These are phyloP conservation scores for Carpinus fangiana DNA, from an alignment of 306 rosid genomes.

Conservation along the genomic window DNA sequence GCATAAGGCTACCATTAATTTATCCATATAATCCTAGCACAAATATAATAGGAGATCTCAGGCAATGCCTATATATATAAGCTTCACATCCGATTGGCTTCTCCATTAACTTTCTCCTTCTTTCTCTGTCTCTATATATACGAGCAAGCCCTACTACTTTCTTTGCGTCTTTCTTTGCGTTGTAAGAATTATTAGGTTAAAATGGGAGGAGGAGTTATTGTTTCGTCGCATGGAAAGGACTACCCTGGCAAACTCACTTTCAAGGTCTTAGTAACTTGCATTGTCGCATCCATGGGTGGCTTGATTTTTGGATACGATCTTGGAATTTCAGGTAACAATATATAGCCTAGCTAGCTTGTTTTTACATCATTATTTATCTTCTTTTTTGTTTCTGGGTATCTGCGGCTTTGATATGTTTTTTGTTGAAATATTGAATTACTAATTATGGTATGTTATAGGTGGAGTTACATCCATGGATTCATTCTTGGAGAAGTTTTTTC, in stretches of 20 bases:
- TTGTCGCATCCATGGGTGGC: slow-evolving; percentile 71
- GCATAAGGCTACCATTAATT: no score
- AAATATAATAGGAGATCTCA: no score
- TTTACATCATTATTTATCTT: no score
- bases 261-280: slow-evolving; percentile 52
- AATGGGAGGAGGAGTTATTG: slow-evolving; percentile 39
- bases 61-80: no score
- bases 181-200: neutral
- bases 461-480: slow-evolving; percentile 89
- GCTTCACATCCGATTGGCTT: no score
- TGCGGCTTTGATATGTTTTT: neutral
- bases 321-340: slow-evolving; percentile 67
- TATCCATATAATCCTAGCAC: no score
- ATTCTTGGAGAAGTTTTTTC: slow-evolving; percentile 53
- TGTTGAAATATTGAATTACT: neutral
- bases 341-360: no score
- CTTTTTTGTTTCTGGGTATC: no score
- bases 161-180: neutral
- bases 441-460: slow-evolving; percentile 36
- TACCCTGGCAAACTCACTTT: slow-evolving; percentile 58
- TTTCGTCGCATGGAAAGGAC: slow-evolving; percentile 7
- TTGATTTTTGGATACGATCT: slow-evolving; percentile 83
- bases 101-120: no score
- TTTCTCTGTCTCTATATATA: neutral
- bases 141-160: no score